Percentiles rank a stretch among this genome's conserved stretches.
These are phyloP conservation scores for Venturiaceae sp. DNA, from an alignment of 2,329 filamentous ascomycete species.

Conservation along the genomic window DNA sequence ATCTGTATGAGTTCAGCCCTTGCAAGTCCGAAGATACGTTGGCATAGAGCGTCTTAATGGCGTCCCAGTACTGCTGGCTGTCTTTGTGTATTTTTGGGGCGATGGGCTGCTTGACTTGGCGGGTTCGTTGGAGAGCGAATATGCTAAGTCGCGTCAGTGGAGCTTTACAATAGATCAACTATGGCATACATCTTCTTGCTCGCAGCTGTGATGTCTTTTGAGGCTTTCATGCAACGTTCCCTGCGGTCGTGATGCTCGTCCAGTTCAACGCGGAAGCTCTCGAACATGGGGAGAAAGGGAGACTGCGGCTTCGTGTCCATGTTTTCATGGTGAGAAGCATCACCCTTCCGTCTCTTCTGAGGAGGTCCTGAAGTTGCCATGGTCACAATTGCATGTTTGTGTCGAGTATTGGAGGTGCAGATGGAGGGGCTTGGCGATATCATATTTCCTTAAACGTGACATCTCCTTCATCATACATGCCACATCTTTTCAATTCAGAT, in stretches of 20 bases:
- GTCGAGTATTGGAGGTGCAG: neutral
- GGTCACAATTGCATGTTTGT: neutral
- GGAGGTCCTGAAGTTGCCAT: slow-evolving; percentile 1
- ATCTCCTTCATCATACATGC: neutral
- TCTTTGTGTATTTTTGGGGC: slow-evolving; percentile 62
- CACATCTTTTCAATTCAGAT: neutral
- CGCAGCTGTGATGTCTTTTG: slow-evolving; percentile 81
- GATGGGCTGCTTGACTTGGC: slow-evolving; percentile 48
- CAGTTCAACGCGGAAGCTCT: slow-evolving; percentile 73
- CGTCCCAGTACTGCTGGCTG: slow-evolving; percentile 56
- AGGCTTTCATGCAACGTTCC: slow-evolving; percentile 83
- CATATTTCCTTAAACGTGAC: neutral
- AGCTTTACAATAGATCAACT: neutral
- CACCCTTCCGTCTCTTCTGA: slow-evolving; percentile 11
- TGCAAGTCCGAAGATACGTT: slow-evolving; percentile 63
- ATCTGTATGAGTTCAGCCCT: slow-evolving; percentile 73
- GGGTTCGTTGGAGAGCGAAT: slow-evolving; percentile 71
- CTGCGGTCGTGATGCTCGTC: slow-evolving; percentile 91
- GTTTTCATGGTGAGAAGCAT: neutral
- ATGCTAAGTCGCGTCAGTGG: slow-evolving; percentile 44
- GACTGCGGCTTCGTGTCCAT: slow-evolving; percentile 16
- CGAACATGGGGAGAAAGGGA: slow-evolving; percentile 62
- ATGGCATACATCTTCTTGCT: slow-evolving; percentile 86
- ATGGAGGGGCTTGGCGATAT: neutral
- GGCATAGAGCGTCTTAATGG: slow-evolving; percentile 61